These are phyloP conservation scores for Fraxinus greggii DNA, from an alignment of 305 asterid species.

Conservation along the genomic window DNA sequence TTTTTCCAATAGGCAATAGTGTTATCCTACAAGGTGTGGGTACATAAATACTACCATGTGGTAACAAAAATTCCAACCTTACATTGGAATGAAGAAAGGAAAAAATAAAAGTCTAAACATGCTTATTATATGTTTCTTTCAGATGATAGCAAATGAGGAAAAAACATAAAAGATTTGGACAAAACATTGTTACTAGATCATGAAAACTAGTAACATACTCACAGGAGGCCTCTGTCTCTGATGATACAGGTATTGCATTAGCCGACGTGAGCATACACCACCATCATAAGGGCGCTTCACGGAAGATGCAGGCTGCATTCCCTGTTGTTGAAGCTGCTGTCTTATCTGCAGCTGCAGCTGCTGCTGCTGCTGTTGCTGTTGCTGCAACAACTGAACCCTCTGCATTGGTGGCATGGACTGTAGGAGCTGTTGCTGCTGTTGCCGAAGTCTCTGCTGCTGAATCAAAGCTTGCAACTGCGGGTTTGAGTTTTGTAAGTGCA, in stretches of 20 bases:
- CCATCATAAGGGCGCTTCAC: constrained; percentile 80
- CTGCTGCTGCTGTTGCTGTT: constrained; percentile 54
- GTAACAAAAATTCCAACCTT: not conserved
- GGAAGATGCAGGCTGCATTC: constrained; percentile 59
- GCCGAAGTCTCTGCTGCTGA: constrained; percentile 89
- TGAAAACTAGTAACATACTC: constrained; percentile 38
- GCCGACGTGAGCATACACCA: constrained; percentile 86
- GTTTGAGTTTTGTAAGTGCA: constrained; percentile 68
- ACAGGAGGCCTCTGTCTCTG: constrained; percentile 88
- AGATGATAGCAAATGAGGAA: constrained; percentile 5
- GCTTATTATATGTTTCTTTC: constrained; percentile 8
- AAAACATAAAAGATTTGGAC: not conserved
- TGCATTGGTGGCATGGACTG: constrained; percentile 55
- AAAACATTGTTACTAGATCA: not conserved
- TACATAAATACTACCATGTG: constrained; percentile 19
- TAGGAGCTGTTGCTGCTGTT: constrained; percentile 43
- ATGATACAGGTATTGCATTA: constrained; percentile 90
- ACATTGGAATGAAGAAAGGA: constrained; percentile 16
- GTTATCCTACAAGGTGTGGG: constrained; percentile 54
- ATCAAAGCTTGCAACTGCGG: constrained; percentile 77
- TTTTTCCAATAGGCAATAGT: constrained; percentile 92
- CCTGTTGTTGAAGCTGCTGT: constrained; percentile 74
- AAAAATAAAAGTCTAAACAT: not conserved
- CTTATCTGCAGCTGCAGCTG: constrained; percentile 67
- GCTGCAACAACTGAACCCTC: constrained; percentile 47